A percentile compares a stretch with the other conserved stretches of the same genome.
Evolutionary conservation across 768 basidiomycete species (phyloP).

Genomic region (Pleurotus salmoneostramineus): DNA sequence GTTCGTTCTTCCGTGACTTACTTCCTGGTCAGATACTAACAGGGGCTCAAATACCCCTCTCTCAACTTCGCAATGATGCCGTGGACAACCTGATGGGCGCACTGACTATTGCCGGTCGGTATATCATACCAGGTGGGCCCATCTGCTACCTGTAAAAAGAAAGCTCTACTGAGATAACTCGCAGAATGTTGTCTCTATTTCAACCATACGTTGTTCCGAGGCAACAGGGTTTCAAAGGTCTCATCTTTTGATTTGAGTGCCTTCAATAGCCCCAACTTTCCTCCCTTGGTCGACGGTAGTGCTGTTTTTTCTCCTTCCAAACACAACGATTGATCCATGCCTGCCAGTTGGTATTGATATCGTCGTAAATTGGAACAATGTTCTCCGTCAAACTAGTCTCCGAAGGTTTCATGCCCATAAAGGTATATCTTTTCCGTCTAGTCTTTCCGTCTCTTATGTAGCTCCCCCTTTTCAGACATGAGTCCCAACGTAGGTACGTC

Average conservation of each 20-base stretch:
- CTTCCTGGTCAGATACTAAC: constrained; percentile 66
- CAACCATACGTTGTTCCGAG: constrained; percentile 84
- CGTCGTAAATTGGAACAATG: constrained; percentile 83
- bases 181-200: constrained; percentile 88
- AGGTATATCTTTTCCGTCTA: constrained; percentile 30
- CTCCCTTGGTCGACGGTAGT: constrained; percentile 74
- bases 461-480: constrained; percentile 47
- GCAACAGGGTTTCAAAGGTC: constrained; percentile 78
- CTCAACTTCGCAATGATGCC: constrained; percentile 90
- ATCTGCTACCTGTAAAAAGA: background rate
- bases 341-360: constrained; percentile 83
- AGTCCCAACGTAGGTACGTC: constrained; percentile 70
- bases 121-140: constrained; percentile 81
- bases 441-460: background rate
- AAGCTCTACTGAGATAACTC: background rate
- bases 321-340: background rate
- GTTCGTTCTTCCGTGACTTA: background rate
- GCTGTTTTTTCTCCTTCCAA: background rate
- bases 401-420: constrained; percentile 82
- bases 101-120: constrained; percentile 85
- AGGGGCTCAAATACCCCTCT: constrained; percentile 91
- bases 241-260: constrained; percentile 84
- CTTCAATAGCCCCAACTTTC: constrained; percentile 82
- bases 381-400: constrained; percentile 77
- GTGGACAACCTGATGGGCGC: constrained; percentile 91